Base-by-base conservation (phyloP, 495 filamentous ascomycete genomes). In the Penicillium steckii region DNA sequence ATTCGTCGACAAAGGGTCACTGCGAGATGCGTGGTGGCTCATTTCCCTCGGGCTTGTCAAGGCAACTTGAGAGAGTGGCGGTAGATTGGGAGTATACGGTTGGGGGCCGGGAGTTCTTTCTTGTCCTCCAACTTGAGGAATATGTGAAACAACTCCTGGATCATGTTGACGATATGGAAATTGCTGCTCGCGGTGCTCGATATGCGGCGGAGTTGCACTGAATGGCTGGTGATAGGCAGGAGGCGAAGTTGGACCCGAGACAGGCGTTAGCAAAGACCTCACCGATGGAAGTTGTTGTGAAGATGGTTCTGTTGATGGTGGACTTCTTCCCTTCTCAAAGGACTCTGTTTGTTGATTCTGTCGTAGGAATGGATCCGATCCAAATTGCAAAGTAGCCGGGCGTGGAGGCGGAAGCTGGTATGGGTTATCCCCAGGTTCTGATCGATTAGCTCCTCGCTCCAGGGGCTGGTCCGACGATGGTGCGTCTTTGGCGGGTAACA, bases 341-440 rank as follows among this genome's bases (percentile, higher is more conserved):
- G 56, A 57, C 8, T 71, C 66, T 37, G 60, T 58, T 17, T 64
- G 65, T 8, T 62, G 69, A 19, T 67, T 64, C 40, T 69, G 70
- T 46, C 60, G 67, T 18, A 67, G 45, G 12, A 69, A 71, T 1
- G 67, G 69, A 47, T 79, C 74, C 15, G 72, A 62, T 46, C 74
- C 74, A 62, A 75, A 73, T 43, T 74, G 71, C 37, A 77, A 56
- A 46, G 69, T 68, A 15, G 58, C 55, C 12, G 68, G 69, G 45
- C 71, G 72, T 46, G 77, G 78, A 33, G 75, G 77, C 45, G 78
- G 78, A 51, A 81, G 77, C 56, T 78, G 74, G 56, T 76, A 79
- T 50, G 71, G 72, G 45, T 60, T 59, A 48, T 73, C 59, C 50
- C 67, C 69, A 21, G 69, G 48, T 52, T 64, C 69, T 67, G 61